Percentiles rank a stretch among this genome's conserved stretches.
Conservation (phyloP, 2,329 filamentous ascomycete species). For the Aspergillus cejpii region DNA sequence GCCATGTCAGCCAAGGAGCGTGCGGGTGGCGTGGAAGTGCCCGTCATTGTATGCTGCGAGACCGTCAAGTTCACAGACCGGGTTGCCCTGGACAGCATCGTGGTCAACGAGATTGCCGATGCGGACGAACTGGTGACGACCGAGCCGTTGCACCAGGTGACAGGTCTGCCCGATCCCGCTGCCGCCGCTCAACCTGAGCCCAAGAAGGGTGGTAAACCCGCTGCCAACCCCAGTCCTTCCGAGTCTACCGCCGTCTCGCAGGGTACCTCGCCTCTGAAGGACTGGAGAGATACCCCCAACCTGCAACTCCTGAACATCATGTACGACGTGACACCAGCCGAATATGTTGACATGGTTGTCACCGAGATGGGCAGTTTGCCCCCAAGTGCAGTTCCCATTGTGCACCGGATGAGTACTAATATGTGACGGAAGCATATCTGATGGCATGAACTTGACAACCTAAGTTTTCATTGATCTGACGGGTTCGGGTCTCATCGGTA, state of each 20-base stretch:
- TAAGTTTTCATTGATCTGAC: too few species aligned
- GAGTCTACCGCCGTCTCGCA: slow-evolving; percentile 23
- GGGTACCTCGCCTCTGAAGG: slow-evolving; percentile 37
- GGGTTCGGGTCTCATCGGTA: too few species aligned
- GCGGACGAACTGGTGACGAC: slow-evolving; percentile 55
- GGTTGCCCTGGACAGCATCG: slow-evolving; percentile 84
- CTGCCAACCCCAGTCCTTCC: slow-evolving; percentile 15
- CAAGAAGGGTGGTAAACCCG: slow-evolving; percentile 31
- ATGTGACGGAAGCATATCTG: slow-evolving; percentile 14
- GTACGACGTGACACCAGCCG: slow-evolving; percentile 85
- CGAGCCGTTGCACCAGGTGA: slow-evolving; percentile 27
- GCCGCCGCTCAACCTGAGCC: slow-evolving; percentile 18
- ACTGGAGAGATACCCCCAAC: slow-evolving; percentile 54
- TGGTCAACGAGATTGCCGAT: slow-evolving; percentile 85
- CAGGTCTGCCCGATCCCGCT: slow-evolving; percentile 26
- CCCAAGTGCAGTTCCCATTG: slow-evolving; percentile 74
- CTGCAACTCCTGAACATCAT: slow-evolving; percentile 66
- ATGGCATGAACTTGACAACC: not conserved
- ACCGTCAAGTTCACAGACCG: slow-evolving; percentile 91
- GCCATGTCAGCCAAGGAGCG: slow-evolving; percentile 71
- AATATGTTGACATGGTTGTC: slow-evolving; percentile 80
- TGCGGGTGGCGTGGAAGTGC: slow-evolving; percentile 54
- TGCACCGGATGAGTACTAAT: slow-evolving; percentile 54
- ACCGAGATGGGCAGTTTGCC: slow-evolving; percentile 86
- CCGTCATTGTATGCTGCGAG: slow-evolving; percentile 85